A percentile compares a stretch with the other conserved stretches of the same genome.
phyloP scores from a whole-genome alignment of 2,329 filamentous ascomycete genomes.

The Clonostachys chloroleuca region DNA sequence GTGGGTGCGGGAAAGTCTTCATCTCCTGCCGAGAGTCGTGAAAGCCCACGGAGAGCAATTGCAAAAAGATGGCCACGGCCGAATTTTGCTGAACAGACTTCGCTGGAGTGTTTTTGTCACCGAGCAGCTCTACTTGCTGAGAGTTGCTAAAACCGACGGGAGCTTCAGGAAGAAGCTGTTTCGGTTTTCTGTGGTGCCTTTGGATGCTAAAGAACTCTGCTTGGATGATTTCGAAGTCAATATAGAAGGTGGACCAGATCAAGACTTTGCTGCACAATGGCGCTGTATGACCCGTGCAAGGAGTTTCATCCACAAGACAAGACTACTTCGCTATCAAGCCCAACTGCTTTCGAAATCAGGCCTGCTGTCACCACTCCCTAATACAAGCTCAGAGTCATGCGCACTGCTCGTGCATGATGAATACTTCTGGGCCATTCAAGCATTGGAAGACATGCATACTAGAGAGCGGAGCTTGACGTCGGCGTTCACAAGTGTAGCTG shows the following conservation, averaged over 20 bases:
- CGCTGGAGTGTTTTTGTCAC: background rate
- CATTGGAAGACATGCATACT: background rate
- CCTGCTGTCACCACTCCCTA: background rate
- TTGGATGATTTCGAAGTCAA: background rate
- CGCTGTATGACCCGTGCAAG: background rate
- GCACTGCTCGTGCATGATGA: background rate
- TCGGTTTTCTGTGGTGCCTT: background rate
- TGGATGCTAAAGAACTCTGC: background rate
- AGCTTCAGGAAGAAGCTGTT: background rate
- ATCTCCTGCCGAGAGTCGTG: background rate
- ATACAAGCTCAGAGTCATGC: background rate
- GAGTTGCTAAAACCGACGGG: background rate
- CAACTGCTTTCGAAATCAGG: background rate
- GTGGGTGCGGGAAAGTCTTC: background rate
- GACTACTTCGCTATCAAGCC: background rate
- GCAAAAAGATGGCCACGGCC: background rate
- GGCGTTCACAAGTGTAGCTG: background rate
- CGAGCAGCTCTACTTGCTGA: background rate
- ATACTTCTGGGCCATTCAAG: background rate
- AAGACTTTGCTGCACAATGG: background rate
- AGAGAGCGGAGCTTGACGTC: background rate
- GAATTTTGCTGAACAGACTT: background rate
- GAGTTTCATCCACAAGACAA: background rate
- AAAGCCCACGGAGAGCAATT: background rate
- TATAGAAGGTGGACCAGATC: background rate